phyloP scores from a whole-genome alignment of 2,329 filamentous ascomycete species.

The Albophoma yamanashiensis region DNA sequence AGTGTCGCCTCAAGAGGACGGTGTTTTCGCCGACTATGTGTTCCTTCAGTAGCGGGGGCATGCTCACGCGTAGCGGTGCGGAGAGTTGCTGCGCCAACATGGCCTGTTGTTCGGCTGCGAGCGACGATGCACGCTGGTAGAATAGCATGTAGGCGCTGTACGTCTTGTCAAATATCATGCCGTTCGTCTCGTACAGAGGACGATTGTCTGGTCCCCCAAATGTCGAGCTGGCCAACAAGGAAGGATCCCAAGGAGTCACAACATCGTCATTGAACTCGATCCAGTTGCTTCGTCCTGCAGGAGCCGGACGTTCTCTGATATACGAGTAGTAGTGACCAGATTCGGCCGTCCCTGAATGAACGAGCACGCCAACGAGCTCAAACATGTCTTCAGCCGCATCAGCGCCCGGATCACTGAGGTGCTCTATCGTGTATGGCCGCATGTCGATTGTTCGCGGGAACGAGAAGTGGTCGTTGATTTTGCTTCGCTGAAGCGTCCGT shows the following conservation, averaged over 20 bases:
- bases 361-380: conserved; percentile 87
- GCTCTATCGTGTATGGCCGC: conserved; percentile 79
- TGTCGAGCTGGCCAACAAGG: conserved; percentile 62
- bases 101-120: conserved; percentile 41
- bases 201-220: conserved; percentile 63
- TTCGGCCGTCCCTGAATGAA: conserved; percentile 86
- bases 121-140: conserved; percentile 69
- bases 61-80: conserved; percentile 27
- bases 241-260: conserved; percentile 65
- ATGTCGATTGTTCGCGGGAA: conserved; percentile 82
- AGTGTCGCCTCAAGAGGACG: conserved; percentile 62
- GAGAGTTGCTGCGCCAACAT: conserved; percentile 22
- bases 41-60: conserved; percentile 36
- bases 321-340: conserved; percentile 97
- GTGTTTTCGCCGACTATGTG: conserved; percentile 65
- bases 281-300: conserved; percentile 48
- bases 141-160: conserved; percentile 97
- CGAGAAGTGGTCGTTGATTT: conserved; percentile 91
- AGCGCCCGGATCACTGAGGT: conserved; percentile 54
- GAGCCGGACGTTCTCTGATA: conserved; percentile 65
- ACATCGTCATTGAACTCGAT: conserved; percentile 91
- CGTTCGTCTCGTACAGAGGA: conserved; percentile 31
- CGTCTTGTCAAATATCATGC: conserved; percentile 50
- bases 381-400: conserved; percentile 62
- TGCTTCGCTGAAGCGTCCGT: conserved; percentile 66